Conservation (phyloP, 2,329 filamentous ascomycete genomes). For the Diaporthe sp. region DNA sequence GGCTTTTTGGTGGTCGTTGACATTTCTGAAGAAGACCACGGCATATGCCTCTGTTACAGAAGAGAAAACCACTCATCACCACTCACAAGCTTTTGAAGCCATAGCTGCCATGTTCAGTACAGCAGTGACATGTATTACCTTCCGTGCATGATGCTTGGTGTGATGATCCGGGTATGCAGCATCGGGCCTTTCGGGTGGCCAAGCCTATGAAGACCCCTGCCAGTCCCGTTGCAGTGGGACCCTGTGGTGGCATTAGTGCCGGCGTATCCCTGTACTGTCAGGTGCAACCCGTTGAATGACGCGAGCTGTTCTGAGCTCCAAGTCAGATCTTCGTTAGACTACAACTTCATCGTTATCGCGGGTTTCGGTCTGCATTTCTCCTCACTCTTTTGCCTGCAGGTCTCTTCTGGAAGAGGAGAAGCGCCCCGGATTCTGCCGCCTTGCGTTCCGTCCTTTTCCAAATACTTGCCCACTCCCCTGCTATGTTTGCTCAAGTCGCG, state of each 20-base stretch:
- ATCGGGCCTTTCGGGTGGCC: background rate
- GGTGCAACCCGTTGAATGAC: conserved; percentile 19
- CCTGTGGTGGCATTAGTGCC: background rate
- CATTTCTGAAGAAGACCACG: background rate
- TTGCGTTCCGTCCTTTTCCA: background rate
- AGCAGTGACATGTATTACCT: background rate
- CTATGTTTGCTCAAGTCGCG: conserved; percentile 29
- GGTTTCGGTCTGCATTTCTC: background rate
- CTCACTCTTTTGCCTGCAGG: background rate
- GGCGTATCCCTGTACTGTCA: conserved; percentile 16
- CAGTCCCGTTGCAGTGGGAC: background rate
- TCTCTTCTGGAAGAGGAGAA: background rate
- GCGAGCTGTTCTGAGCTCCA: conserved; percentile 27
- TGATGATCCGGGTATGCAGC: background rate
- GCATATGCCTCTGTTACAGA: background rate
- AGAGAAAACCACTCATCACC: background rate
- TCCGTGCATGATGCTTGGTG: background rate
- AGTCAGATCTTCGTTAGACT: conserved; percentile 24
- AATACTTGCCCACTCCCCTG: background rate
- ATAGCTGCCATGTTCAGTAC: background rate
- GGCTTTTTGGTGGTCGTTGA: background rate
- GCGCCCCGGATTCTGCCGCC: background rate
- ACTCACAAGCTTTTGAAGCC: conserved; percentile 1
- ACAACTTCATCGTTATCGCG: conserved; percentile 6
- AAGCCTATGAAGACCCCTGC: background rate